These are phyloP conservation scores for Senna tora DNA, from an alignment of 306 rosid species.

Conservation along the genomic window DNA sequence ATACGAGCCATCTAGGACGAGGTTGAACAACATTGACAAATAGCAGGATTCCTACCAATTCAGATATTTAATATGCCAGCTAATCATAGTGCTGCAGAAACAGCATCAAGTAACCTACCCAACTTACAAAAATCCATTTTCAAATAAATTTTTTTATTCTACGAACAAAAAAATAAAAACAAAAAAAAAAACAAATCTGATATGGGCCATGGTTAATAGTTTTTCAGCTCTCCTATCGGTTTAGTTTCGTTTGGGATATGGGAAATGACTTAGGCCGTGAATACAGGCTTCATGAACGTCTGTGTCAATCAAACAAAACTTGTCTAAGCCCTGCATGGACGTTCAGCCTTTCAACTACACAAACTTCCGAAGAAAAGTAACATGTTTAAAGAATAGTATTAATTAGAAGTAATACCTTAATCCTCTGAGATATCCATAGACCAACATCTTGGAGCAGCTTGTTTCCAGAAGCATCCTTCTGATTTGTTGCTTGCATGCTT, in stretches of 20 bases:
- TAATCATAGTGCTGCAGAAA: neutral
- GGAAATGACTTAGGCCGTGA: neutral
- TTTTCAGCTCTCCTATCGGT: neutral
- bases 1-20: neutral
- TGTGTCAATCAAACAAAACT: neutral
- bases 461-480: slow-evolving; percentile 91
- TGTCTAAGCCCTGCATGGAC: neutral
- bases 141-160: neutral
- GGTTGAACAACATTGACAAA: neutral
- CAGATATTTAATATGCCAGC: neutral
- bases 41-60: neutral
- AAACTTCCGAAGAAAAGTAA: slow-evolving; percentile 23
- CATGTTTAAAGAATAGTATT: slow-evolving; percentile 32
- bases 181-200: neutral
- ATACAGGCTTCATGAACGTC: neutral
- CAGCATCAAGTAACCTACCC: neutral
- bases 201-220: neutral
- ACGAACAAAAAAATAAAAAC: no score
- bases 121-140: neutral
- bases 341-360: slow-evolving; percentile 15
- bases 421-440: slow-evolving; percentile 82
- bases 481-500: slow-evolving; percentile 58
- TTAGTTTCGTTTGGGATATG: neutral
- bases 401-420: slow-evolving; percentile 60
- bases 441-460: slow-evolving; percentile 78